phyloP scores from a whole-genome alignment of 2,329 filamentous ascomycete species.

The Beauveria pseudobassiana region DNA sequence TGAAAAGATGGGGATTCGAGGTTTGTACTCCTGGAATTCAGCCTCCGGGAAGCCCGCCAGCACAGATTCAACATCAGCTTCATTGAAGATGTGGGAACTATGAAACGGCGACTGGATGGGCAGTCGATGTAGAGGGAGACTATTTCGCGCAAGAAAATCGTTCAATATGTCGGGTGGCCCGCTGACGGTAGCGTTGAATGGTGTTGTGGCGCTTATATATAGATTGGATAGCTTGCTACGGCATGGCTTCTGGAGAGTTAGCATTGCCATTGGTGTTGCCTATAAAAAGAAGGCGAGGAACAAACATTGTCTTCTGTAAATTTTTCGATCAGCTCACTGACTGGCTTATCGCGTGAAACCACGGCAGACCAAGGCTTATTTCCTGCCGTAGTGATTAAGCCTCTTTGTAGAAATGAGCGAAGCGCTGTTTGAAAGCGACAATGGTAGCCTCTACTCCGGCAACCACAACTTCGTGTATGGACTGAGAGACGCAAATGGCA shows the following conservation, averaged over 20 bases:
- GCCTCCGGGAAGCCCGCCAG: background rate
- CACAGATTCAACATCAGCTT: background rate
- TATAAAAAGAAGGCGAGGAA: background rate
- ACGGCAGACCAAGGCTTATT: slow-evolving; percentile 4
- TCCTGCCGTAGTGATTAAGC: slow-evolving; percentile 13
- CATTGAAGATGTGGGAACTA: slow-evolving; percentile 17
- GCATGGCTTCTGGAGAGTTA: background rate
- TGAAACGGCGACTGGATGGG: slow-evolving; percentile 20
- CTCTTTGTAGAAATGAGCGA: slow-evolving; percentile 10
- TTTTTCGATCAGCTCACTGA: slow-evolving; percentile 4
- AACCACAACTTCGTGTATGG: slow-evolving; percentile 17
- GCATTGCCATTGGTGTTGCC: background rate
- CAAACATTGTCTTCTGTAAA: background rate
- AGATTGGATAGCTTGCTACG: background rate
- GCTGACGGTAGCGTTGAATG: slow-evolving; percentile 18
- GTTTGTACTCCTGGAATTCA: background rate
- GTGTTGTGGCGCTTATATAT: slow-evolving; percentile 20
- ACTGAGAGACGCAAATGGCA: slow-evolving; percentile 18
- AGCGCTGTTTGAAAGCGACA: slow-evolving; percentile 18
- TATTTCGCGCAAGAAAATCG: background rate
- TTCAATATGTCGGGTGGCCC: slow-evolving; percentile 17
- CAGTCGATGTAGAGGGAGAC: background rate
- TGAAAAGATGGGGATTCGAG: background rate
- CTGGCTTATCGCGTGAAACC: slow-evolving; percentile 7
- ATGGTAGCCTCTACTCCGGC: slow-evolving; percentile 16